Conservation (phyloP, 148 eudicot species). For the Nepenthes gracilis region DNA sequence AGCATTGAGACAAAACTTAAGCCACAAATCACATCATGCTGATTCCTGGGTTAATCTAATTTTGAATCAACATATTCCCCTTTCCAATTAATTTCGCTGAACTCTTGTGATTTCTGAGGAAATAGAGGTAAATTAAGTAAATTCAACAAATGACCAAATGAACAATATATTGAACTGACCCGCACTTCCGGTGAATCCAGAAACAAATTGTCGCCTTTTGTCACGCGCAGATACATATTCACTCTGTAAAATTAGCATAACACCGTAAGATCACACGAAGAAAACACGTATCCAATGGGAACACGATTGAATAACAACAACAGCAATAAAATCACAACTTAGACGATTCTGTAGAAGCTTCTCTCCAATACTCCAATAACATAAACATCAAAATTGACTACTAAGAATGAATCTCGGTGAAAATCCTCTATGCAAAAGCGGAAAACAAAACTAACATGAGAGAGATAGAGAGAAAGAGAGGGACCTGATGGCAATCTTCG, state of each 20-base stretch:
- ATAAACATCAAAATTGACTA: too few species aligned
- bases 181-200: conserved; percentile 91
- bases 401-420: too few species aligned
- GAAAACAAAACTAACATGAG: not conserved
- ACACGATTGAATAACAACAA: not conserved
- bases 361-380: not conserved
- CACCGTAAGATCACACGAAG: not conserved
- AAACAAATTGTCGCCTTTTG: conserved; percentile 70
- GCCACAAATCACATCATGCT: too few species aligned
- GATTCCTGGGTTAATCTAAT: too few species aligned
- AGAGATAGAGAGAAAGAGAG: not conserved
- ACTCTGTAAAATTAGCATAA: conserved; percentile 34
- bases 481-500: conserved; percentile 90
- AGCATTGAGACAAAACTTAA: too few species aligned
- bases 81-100: too few species aligned
- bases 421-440: not conserved
- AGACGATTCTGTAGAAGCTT: too few species aligned
- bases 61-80: too few species aligned
- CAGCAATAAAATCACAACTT: not conserved
- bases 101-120: too few species aligned
- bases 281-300: not conserved
- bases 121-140: too few species aligned
- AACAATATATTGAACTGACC: conserved; percentile 29
- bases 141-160: too few species aligned
- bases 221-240: conserved; percentile 87